These are phyloP conservation scores for Cercospora zeae-maydis DNA, from an alignment of 2,329 filamentous ascomycete genomes.

Conservation along the genomic window DNA sequence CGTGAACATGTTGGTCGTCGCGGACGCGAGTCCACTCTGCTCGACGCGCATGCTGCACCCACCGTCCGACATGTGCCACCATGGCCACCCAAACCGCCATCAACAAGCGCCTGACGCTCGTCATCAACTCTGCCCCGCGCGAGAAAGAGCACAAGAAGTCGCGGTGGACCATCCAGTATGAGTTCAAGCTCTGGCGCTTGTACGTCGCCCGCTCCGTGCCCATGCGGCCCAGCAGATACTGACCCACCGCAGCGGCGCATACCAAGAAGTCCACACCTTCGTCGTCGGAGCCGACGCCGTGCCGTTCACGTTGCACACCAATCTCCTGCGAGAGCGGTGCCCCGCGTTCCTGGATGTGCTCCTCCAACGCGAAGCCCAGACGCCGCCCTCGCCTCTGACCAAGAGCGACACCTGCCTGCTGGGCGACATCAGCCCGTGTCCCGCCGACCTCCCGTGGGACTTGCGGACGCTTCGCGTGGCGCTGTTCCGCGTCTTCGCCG, in stretches of 20 bases:
- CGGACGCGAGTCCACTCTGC: not conserved
- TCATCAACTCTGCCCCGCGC: not conserved
- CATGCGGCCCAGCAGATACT: not conserved
- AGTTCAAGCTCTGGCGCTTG: conserved; percentile 8
- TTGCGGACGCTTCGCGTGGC: not conserved
- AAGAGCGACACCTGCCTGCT: conserved; percentile 1
- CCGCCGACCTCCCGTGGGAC: not conserved
- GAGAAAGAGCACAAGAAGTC: not conserved
- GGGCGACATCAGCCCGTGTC: conserved; percentile 5
- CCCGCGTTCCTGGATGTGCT: not conserved
- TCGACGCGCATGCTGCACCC: not conserved
- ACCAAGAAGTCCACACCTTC: conserved; percentile 6
- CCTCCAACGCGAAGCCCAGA: not conserved
- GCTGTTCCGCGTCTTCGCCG: conserved; percentile 3
- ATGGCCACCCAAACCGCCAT: conserved; percentile 2
- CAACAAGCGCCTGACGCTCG: conserved; percentile 10
- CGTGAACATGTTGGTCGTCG: not conserved
- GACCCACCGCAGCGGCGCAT: conserved; percentile 3
- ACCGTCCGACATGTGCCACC: not conserved
- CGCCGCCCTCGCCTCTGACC: not conserved
- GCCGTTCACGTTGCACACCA: conserved; percentile 4
- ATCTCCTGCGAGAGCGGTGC: conserved; percentile 5
- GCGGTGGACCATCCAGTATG: conserved; percentile 8
- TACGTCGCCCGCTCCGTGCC: not conserved
- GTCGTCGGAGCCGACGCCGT: conserved; percentile 3